Evolutionary conservation across 2,329 filamentous ascomycete genomes (phyloP), one percentile per base, ranked within the genome.

Genomic region (Xylariaceae sp.): DNA sequence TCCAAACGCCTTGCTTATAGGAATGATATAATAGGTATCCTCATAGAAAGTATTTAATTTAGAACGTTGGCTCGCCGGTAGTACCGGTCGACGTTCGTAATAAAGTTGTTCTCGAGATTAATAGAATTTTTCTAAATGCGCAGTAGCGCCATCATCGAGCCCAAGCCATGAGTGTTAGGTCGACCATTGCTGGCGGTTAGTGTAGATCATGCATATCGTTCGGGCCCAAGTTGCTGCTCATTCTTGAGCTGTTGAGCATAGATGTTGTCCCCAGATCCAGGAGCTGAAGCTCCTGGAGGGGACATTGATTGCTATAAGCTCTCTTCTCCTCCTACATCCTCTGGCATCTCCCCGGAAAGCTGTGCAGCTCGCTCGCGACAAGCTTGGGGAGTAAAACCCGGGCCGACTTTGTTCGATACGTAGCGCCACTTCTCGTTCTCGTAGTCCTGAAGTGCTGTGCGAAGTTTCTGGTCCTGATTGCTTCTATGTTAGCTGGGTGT

Each of bases 381-480:
- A 37, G 92, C 91, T 29, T 85, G 84, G 33, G 92, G 90, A 30
- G 91, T 94, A 69, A 96, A 95, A 40, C 92, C 92, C 44, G 87
- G 89, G 57, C 92, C 92, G 65, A 97, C 88, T 74, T 96, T 96
- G 67, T 89, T 89, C 55, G 92, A 88, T 58, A 96, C 86, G 67
- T 95, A 91, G 63, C 91, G 88, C 92, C 92, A 97, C 70, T 91
- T 91, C 72, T 96, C 92, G 75, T 88, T 89, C 69, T 94, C 90
- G 77, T 93, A 93, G 72, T 93, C 90, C 69, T 89, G 85, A 62
- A 93, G 82, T 4, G 89, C 88, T 50, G 81, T 85, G 58, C 84
- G 86, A 64, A 94, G 83, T 72, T 90, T 91, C 71, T 88, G 81
- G 63, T 92, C 85, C 90, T 93, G 69, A 42, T 50, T 24, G 58